These are phyloP conservation scores for Pseudozyma hubeiensis DNA, from an alignment of 1,284 basidiomycete genomes.

Conservation along the genomic window DNA sequence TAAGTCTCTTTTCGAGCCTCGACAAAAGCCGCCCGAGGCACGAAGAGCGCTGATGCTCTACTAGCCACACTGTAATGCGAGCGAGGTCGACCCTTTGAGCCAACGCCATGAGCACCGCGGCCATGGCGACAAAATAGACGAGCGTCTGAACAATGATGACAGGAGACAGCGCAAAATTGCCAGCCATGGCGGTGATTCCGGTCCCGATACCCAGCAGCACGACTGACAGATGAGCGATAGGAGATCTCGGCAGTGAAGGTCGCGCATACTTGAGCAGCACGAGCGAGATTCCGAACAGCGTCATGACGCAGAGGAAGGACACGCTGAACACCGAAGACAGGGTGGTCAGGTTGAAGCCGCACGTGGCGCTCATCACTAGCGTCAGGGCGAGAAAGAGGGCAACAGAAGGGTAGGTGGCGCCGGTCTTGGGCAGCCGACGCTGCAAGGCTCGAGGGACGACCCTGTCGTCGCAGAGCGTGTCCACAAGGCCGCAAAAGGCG, in stretches of 20 bases:
- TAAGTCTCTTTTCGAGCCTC: constrained; percentile 71
- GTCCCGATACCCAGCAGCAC: constrained; percentile 73
- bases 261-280: constrained; percentile 77
- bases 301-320: constrained; percentile 77
- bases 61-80: constrained; percentile 75
- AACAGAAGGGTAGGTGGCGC: constrained; percentile 74
- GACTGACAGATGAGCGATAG: constrained; percentile 70
- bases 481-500: constrained; percentile 41
- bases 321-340: constrained; percentile 68
- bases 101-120: constrained; percentile 71
- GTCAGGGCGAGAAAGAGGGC: constrained; percentile 73
- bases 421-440: constrained; percentile 72
- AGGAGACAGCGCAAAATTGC: constrained; percentile 65
- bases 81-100: constrained; percentile 74
- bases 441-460: constrained; percentile 75
- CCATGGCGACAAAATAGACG: constrained; percentile 66
- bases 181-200: constrained; percentile 74
- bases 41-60: constrained; percentile 73
- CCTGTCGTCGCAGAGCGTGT: constrained; percentile 70
- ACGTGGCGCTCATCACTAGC: constrained; percentile 74
- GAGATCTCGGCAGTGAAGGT: constrained; percentile 73
- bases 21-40: constrained; percentile 10
- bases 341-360: constrained; percentile 72
- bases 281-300: constrained; percentile 75
- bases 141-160: constrained; percentile 74